phyloP scores from a whole-genome alignment of 2,329 filamentous ascomycete genomes.

The Metarhizium album region DNA sequence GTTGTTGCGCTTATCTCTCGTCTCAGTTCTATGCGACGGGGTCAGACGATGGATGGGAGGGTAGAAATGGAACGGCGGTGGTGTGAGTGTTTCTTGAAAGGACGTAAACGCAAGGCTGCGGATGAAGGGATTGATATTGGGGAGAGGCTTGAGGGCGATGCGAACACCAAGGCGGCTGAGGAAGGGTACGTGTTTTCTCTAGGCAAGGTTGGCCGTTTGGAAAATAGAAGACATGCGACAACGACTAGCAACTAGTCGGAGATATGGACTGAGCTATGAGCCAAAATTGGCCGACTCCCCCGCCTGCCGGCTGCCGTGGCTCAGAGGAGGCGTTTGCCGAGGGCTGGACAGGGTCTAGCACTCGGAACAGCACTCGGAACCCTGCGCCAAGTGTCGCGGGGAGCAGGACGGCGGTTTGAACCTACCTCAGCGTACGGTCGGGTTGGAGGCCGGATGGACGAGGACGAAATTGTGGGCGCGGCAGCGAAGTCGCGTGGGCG shows the following conservation, averaged over 20 bases:
- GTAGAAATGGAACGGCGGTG: background rate
- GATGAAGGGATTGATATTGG: slow-evolving; percentile 7
- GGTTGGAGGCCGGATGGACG: background rate
- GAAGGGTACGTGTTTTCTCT: slow-evolving; percentile 1
- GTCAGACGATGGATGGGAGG: background rate
- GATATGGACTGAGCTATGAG: slow-evolving; percentile 5
- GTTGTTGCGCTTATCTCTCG: slow-evolving; percentile 3
- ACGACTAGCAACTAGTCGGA: slow-evolving; percentile 3
- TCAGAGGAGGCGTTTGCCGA: slow-evolving; percentile 1
- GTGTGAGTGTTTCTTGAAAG: background rate
- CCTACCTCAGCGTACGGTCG: background rate
- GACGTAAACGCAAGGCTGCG: background rate
- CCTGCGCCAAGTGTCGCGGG: background rate
- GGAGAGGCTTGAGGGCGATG: slow-evolving; percentile 1
- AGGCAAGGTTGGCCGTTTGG: background rate
- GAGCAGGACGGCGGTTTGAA: background rate
- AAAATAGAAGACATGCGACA: slow-evolving; percentile 5
- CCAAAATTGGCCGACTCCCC: slow-evolving; percentile 2
- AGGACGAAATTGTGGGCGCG: too few species aligned
- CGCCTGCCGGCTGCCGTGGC: background rate
- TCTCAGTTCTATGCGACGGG: slow-evolving; percentile 2
- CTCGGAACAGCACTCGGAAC: background rate
- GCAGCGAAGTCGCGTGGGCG: too few species aligned
- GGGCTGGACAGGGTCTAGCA: background rate
- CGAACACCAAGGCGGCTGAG: slow-evolving; percentile 2